Conservation (phyloP, 2,329 filamentous ascomycete species). For the Claviceps lovelessii region DNA sequence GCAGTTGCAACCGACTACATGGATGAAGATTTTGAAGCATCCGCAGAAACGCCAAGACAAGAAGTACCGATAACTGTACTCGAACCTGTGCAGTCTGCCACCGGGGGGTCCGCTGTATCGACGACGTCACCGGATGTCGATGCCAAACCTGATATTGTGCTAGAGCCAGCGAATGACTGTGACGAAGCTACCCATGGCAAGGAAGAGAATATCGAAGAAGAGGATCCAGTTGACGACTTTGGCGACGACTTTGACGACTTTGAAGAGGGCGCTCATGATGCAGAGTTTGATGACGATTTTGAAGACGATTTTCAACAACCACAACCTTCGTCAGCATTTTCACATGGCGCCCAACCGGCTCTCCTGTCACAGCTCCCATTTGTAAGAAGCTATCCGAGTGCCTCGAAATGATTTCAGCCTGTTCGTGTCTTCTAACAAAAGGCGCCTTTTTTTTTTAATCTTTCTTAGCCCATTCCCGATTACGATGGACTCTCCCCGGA, state of each 20-base stretch:
- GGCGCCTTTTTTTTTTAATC: not conserved
- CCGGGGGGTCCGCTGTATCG: not conserved
- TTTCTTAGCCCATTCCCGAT: constrained; percentile 47
- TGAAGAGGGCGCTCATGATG: constrained; percentile 40
- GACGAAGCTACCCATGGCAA: not conserved
- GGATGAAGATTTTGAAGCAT: constrained; percentile 12
- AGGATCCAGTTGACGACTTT: constrained; percentile 2
- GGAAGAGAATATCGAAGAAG: not conserved
- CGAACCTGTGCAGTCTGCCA: constrained; percentile 15
- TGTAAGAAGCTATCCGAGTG: constrained; percentile 17
- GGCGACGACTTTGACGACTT: constrained; percentile 50
- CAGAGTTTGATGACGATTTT: constrained; percentile 56
- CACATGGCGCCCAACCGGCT: constrained; percentile 18
- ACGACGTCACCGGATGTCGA: constrained; percentile 24
- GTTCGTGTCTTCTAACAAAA: constrained; percentile 9
- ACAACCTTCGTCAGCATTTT: constrained; percentile 14
- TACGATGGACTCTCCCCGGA: constrained; percentile 47
- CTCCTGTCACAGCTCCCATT: constrained; percentile 30
- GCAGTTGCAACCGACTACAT: constrained; percentile 26
- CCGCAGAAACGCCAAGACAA: constrained; percentile 8
- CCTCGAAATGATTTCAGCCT: not conserved
- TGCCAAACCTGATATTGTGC: constrained; percentile 37
- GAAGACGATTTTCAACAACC: constrained; percentile 55
- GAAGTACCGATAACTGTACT: constrained; percentile 31
- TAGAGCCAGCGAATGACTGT: constrained; percentile 9